A percentile compares a stretch with the other conserved stretches of the same genome.
These are phyloP conservation scores for Saccharomyces hybrid DNA, from an alignment of 1,139 yeast species.

Conservation along the genomic window DNA sequence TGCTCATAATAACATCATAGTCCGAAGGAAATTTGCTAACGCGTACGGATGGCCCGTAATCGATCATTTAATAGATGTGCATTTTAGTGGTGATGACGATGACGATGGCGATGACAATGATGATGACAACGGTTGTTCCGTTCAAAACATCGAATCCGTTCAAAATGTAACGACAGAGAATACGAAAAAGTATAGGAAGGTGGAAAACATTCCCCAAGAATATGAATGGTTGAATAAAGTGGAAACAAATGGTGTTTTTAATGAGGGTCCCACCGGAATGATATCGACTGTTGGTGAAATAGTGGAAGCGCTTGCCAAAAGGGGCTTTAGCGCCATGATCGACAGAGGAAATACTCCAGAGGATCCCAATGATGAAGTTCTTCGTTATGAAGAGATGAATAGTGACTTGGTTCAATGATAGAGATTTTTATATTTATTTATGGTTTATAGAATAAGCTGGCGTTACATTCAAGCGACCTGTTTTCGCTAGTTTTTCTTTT, in stretches of 20 bases:
- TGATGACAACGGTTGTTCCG: neutral
- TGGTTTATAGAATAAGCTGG: neutral
- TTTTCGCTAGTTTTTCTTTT: neutral
- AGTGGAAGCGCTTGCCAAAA: constrained; percentile 29
- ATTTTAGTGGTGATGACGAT: constrained; percentile 37
- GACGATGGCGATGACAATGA: neutral
- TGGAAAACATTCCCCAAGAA: constrained; percentile 48
- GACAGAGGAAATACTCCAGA: constrained; percentile 1
- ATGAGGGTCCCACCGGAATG: constrained; percentile 67
- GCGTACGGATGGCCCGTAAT: constrained; percentile 97
- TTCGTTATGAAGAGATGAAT: constrained; percentile 15
- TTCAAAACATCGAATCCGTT: neutral
- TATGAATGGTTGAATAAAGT: constrained; percentile 61
- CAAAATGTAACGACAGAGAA: neutral
- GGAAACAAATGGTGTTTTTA: constrained; percentile 46
- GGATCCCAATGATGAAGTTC: constrained; percentile 16
- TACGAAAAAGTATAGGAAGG: neutral
- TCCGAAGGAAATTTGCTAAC: constrained; percentile 80
- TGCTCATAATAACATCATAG: constrained; percentile 88
- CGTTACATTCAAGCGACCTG: neutral
- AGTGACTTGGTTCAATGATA: constrained; percentile 7
- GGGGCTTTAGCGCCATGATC: constrained; percentile 6
- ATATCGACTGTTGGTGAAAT: constrained; percentile 54
- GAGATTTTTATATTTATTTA: constrained; percentile 2
- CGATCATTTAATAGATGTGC: constrained; percentile 66